These are phyloP conservation scores for Yamadazyma mexicana DNA, from an alignment of 1,139 yeast species.

Conservation along the genomic window DNA sequence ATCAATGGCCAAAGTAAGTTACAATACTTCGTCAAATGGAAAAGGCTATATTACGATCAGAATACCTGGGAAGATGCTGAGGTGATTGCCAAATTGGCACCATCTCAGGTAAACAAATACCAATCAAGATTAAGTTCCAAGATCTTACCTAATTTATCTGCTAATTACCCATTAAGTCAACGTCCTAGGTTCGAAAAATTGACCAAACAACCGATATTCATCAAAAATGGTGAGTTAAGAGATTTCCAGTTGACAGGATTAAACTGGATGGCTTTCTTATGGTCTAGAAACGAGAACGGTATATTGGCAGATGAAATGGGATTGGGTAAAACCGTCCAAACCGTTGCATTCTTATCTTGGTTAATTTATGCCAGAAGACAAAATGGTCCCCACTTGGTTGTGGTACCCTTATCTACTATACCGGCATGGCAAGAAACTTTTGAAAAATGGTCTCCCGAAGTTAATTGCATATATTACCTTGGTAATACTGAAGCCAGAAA, in stretches of 20 bases:
- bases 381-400: conserved; percentile 94
- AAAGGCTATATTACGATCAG: conserved; percentile 87
- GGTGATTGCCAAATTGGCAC: conserved; percentile 80
- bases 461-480: conserved; percentile 86
- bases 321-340: conserved; percentile 95
- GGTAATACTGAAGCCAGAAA: conserved; percentile 89
- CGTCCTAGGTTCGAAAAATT: conserved; percentile 91
- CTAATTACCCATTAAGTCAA: conserved; percentile 64
- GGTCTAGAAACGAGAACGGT: conserved; percentile 98
- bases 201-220: conserved; percentile 81
- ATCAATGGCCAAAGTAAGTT: conserved; percentile 67
- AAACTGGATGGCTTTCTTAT: conserved; percentile 98
- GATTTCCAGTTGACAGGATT: conserved; percentile 98
- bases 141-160: conserved; percentile 79
- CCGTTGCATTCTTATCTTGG: conserved; percentile 94
- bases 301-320: conserved; percentile 99
- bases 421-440: conserved; percentile 99
- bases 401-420: conserved; percentile 92
- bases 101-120: conserved; percentile 78
- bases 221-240: conserved; percentile 88
- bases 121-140: conserved; percentile 82
- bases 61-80: conserved; percentile 97
- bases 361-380: conserved; percentile 90
- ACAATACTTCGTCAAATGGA: conserved; percentile 91
- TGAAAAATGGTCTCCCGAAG: conserved; percentile 96